Evolutionary conservation across 495 filamentous ascomycete species (phyloP), one percentile per base, ranked within the genome.

Genomic region (Penicillium lagena): DNA sequence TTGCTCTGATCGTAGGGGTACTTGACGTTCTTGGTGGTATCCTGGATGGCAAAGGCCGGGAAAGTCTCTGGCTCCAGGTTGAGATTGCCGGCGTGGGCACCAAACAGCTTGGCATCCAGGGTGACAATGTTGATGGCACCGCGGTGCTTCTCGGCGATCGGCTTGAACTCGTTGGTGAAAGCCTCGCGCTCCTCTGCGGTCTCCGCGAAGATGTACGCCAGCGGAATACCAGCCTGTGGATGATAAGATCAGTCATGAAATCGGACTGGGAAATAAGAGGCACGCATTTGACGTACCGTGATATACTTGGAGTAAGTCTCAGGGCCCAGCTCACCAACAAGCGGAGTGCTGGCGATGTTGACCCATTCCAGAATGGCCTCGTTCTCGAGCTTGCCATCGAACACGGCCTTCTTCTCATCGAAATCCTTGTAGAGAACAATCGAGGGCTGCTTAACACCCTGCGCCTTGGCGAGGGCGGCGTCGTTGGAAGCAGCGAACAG

Each of bases 271-370:
- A 12, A 30, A 39, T n/a, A 17, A 34, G 12, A 44, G 12, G 29
- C 5, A 36, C 40, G 17, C 9, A 35, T n/a, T 27, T 37, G 11
- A 79, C 77, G 50, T 67, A 82, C 80, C 40, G 87, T 82, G 85
- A 99, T 99, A 73, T 99, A 99, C 58, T 82, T 83, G 46, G 87
- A 79, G 70, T 99, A 99, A 51, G 93, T 99, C 68, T 99, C 93
- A 29, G 93, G 93, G 49, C 93, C 94, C 56, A 99, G 86, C 69
- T 99, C 94, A 45, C 93, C 93, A 59, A 99, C 84, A 54, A 97
- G 74, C 37, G 93, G 93, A 44, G 85, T 94, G 51, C 93, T 84
- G 36, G 90, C 76, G 29, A 79, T 81, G 69, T 88, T 94, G 56
- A 84, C 80, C 73, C 94, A 99, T 50, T 77, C 73, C 51, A 82